These are phyloP conservation scores for Acacia concinna DNA, from an alignment of 331 rosid species.

Conservation along the genomic window DNA sequence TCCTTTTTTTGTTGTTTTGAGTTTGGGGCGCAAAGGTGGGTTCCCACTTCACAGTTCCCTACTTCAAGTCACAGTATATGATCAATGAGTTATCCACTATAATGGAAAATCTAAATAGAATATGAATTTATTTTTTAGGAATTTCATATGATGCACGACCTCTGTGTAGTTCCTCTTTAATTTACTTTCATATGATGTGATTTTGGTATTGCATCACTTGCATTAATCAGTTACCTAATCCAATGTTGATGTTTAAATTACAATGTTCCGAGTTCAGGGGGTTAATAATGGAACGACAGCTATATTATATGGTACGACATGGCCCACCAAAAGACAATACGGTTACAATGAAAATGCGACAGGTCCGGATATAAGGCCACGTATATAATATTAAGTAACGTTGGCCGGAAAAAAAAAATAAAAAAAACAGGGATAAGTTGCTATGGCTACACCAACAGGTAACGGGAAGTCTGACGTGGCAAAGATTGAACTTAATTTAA, in stretches of 20 bases:
- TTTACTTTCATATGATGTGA: not conserved
- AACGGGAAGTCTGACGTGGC: constrained; percentile 10
- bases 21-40: not conserved
- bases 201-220: not conserved
- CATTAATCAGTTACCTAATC: not conserved
- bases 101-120: too few species aligned
- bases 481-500: not conserved
- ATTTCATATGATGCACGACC: not conserved
- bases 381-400: not conserved
- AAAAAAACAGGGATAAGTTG: too few species aligned
- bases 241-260: not conserved
- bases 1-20: not conserved
- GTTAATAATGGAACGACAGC: not conserved
- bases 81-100: too few species aligned
- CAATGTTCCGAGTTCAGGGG: not conserved
- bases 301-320: not conserved
- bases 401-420: accelerated
- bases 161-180: not conserved
- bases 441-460: not conserved
- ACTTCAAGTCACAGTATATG: not conserved
- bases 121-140: not conserved
- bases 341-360: not conserved
- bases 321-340: not conserved
- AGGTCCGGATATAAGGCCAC: not conserved
- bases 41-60: not conserved